Evolutionary conservation across 164 flowering plant species (phyloP).

Genomic region (Macadamia tetraphylla): DNA sequence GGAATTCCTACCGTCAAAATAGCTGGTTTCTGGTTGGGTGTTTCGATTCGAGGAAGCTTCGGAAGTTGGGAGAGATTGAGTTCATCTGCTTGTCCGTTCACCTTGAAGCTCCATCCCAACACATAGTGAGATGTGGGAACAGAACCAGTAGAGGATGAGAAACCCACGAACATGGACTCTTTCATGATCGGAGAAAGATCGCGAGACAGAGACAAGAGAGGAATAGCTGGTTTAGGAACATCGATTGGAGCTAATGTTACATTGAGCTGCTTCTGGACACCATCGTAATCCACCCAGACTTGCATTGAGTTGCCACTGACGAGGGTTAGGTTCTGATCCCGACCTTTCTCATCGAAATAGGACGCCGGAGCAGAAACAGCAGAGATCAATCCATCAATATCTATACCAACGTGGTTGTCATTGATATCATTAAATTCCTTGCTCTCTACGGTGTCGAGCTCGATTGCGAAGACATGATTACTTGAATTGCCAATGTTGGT

Average conservation of each 20-base stretch:
- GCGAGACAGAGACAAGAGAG: background rate
- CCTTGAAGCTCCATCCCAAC: conserved; percentile 28
- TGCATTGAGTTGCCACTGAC: conserved; percentile 9
- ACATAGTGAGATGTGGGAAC: too few relatives aligned
- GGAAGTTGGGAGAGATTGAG: conserved; percentile 30
- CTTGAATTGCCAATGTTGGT: conserved; percentile 14
- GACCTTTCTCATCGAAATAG: conserved; percentile 12
- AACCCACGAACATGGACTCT: conserved; percentile 2
- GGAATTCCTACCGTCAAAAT: too few relatives aligned
- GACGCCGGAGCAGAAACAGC: conserved; percentile 15
- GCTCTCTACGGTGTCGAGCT: conserved; percentile 23
- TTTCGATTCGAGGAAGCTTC: too few relatives aligned
- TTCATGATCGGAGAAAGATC: background rate
- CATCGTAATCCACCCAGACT: too few relatives aligned
- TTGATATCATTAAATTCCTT: conserved; percentile 19
- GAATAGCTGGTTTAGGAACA: conserved; percentile 18
- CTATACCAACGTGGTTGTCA: conserved; percentile 32
- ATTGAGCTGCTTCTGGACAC: too few relatives aligned
- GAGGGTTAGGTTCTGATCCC: conserved; percentile 13
- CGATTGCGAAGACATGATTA: conserved; percentile 33
- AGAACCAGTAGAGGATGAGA: conserved; percentile 12
- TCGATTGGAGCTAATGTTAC: conserved; percentile 4
- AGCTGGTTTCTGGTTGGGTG: too few relatives aligned
- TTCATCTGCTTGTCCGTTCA: conserved; percentile 19
- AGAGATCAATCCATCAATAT: conserved; percentile 23